A percentile compares a stretch with the other conserved stretches of the same genome.
Conservation (phyloP, 192 early-diverging fungal species). For the Backusella macrospora region DNA sequence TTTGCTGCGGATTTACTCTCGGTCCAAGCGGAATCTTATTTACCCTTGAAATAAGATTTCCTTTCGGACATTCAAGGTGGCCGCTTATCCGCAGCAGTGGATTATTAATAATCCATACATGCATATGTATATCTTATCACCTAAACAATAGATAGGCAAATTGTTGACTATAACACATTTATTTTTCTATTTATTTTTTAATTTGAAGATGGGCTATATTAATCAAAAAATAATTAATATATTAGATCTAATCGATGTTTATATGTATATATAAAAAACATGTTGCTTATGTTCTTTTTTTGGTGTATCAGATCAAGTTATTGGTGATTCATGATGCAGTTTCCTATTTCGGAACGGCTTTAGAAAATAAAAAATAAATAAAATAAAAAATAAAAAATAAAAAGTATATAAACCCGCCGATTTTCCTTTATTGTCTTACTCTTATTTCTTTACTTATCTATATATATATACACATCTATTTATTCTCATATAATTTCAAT, state of each 20-base stretch:
- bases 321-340: not conserved
- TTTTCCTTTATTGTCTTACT: not conserved
- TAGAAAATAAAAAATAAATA: no score
- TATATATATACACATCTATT: not conserved
- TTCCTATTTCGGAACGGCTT: not conserved
- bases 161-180: not conserved
- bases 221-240: not conserved
- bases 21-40: conserved; percentile 16
- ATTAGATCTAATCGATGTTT: not conserved
- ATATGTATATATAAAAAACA: not conserved
- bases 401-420: not conserved
- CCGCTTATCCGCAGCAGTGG: not conserved
- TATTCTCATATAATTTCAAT: not conserved
- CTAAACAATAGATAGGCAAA: not conserved
- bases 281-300: not conserved
- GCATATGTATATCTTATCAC: not conserved
- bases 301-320: not conserved
- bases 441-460: conserved; percentile 3
- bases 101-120: not conserved
- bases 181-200: no score
- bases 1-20: conserved; percentile 21
- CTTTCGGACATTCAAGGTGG: conserved; percentile 15
- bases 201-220: not conserved
- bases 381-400: no score
- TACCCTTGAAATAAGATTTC: not conserved